phyloP scores from a whole-genome alignment of 2,329 filamentous ascomycete species.

The Aspergillus bombycis region DNA sequence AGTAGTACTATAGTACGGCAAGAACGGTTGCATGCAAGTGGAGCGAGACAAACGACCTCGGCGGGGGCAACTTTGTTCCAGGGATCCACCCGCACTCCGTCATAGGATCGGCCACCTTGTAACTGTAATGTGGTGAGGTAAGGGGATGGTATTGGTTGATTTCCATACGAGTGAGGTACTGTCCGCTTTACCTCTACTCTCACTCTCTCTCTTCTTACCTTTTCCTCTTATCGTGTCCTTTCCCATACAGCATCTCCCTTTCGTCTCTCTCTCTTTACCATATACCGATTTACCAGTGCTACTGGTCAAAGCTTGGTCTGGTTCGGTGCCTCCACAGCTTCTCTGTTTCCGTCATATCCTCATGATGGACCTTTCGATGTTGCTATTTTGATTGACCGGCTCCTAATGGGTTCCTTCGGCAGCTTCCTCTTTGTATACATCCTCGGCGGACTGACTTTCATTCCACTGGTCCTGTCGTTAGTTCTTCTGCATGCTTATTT shows the following conservation, averaged over 20 bases:
- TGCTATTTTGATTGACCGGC: conserved; percentile 32
- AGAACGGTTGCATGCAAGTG: neutral
- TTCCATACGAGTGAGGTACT: neutral
- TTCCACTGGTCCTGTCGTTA: conserved; percentile 69
- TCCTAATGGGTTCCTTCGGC: conserved; percentile 49
- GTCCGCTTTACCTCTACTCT: neutral
- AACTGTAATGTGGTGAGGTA: conserved; percentile 4
- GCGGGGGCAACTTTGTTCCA: conserved; percentile 13
- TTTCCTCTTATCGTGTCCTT: neutral
- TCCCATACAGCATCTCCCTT: neutral
- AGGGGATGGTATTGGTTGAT: conserved; percentile 3
- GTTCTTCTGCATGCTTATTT: conserved; percentile 70
- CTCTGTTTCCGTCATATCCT: conserved; percentile 12
- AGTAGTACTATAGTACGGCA: neutral
- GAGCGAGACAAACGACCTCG: neutral
- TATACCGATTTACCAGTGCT: neutral
- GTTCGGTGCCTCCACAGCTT: neutral
- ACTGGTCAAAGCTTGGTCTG: neutral
- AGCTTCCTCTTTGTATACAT: conserved; percentile 75
- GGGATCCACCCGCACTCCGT: conserved; percentile 7
- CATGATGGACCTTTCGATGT: conserved; percentile 35
- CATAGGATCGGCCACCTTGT: conserved; percentile 1
- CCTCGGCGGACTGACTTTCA: conserved; percentile 83
- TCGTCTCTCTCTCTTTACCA: neutral
- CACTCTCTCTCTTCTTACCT: neutral